phyloP scores from a whole-genome alignment of 2,329 filamentous ascomycete species.

The Xylariaceae sp. region DNA sequence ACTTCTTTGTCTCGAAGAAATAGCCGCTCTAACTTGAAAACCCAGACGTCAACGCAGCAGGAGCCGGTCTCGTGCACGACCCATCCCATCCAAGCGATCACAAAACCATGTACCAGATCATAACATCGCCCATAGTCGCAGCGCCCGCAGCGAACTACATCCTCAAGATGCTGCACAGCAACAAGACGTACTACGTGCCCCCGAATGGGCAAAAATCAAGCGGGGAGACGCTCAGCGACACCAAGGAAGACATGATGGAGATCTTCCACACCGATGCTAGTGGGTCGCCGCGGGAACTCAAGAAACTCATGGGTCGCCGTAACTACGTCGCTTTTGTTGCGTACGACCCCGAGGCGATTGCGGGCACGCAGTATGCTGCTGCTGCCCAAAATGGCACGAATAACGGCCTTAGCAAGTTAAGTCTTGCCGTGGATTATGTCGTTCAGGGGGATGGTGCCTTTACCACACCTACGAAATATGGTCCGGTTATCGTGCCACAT shows the following conservation, averaged over 20 bases:
- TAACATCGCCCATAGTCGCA: conserved; percentile 88
- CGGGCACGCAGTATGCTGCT: conserved; percentile 32
- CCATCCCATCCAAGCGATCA: conserved; percentile 87
- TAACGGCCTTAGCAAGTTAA: conserved; percentile 63
- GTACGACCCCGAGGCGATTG: conserved; percentile 80
- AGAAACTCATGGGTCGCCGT: conserved; percentile 86
- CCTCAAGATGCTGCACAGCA: conserved; percentile 91
- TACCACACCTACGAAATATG: conserved; percentile 86
- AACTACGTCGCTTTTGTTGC: conserved; percentile 95
- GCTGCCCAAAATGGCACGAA: conserved; percentile 35
- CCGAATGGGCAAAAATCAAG: conserved; percentile 77
- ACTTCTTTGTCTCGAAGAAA: background rate
- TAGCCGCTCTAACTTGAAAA: background rate
- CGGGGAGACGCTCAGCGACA: conserved; percentile 70
- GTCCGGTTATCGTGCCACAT: conserved; percentile 90
- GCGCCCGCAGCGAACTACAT: conserved; percentile 82
- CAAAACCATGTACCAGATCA: conserved; percentile 99
- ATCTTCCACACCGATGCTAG: conserved; percentile 94
- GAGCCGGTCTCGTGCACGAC: conserved; percentile 91
- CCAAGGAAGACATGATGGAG: conserved; percentile 99
- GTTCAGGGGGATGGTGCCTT: conserved; percentile 88
- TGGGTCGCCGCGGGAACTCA: conserved; percentile 77
- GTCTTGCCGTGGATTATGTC: conserved; percentile 92
- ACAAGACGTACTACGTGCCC: conserved; percentile 87
- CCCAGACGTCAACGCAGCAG: conserved; percentile 79